Evolutionary conservation across 2,329 filamentous ascomycete species (phyloP), one percentile per base, ranked within the genome.

Genomic region (Tolypocladium endophyticum): DNA sequence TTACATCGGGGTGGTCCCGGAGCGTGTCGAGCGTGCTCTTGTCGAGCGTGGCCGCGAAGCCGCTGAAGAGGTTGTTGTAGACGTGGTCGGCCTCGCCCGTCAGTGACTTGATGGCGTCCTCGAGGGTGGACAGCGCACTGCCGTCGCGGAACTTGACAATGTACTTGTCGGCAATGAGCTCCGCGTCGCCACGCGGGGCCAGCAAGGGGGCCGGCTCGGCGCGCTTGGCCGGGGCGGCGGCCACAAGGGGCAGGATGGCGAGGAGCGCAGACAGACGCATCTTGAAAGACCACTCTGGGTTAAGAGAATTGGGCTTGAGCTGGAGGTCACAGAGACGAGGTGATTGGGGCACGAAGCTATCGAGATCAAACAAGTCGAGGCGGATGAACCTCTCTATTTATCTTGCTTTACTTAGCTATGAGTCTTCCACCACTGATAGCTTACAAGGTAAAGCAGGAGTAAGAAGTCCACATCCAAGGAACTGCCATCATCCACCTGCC

Each of bases 1-100:
- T 25, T 28, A 56, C 55, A 39, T 61, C 56, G 23, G 64, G 64
- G 59, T 62, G 58, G 55, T 60, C 54, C 30, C 61, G 61, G n/a
- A 67, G 56, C 20, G 36, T 50, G 39, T 64, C 64, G 33, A 66
- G 35, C 55, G 61, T 60, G 2, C 55, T 56, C 1, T 58, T 53
- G 56, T 58, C 61, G 12, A 66, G 59, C 20, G 58, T 64, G 9
- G 64, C 63, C 8, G 65, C 39, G 53, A 67, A 66, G 55, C 65
- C 65, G 35, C 57, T 57, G 30, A 65, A 58, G 59, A 56, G 18
- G 55, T 41, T 41, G 36, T 12, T 30, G 39, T 56, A 56, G 11
- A 56, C 38, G 39, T 56, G 55, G 18, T 43, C 55, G 38, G 39
- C 39, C 23, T 56, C 36, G n/a, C 36, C 35, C 20, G 25, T 5